Conservation (phyloP, 306 rosid species). For the Cicer arietinum region DNA sequence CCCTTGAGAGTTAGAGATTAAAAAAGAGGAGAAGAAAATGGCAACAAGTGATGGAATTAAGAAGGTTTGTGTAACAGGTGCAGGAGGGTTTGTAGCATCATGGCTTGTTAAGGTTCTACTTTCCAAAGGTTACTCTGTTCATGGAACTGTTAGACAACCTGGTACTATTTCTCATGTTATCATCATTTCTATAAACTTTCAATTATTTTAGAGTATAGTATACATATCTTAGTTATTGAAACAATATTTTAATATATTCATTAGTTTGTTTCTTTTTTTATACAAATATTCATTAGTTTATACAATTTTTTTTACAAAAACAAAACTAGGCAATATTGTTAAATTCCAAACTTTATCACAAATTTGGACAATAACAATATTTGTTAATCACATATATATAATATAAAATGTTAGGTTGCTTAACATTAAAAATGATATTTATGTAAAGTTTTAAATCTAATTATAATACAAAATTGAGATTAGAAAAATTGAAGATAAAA, state of each 20-base stretch:
- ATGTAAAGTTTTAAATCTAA: no score
- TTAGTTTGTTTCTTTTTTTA: not conserved
- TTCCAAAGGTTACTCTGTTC: conserved; percentile 63
- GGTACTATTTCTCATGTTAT: conserved; percentile 40
- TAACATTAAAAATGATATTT: no score
- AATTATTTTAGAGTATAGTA: not conserved
- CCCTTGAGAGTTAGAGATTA: not conserved
- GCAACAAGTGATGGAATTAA: conserved; percentile 17
- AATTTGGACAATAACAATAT: no score
- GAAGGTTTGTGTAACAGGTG: conserved; percentile 76
- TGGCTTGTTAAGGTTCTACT: conserved; percentile 76
- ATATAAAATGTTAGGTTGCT: no score
- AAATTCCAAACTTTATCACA: no score
- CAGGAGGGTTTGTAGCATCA: conserved; percentile 80
- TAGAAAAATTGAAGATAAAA: no score
- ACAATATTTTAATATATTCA: not conserved
- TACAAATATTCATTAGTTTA: no score
- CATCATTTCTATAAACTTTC: not conserved
- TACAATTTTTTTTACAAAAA: no score
- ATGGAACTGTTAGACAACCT: conserved; percentile 74
- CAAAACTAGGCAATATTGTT: no score
- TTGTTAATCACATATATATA: no score
- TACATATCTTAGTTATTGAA: not conserved
- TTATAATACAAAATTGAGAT: no score
- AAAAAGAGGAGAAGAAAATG: not conserved